Conservation (phyloP, 2,329 filamentous ascomycete species). For the Trematosphaeria pertusa region DNA sequence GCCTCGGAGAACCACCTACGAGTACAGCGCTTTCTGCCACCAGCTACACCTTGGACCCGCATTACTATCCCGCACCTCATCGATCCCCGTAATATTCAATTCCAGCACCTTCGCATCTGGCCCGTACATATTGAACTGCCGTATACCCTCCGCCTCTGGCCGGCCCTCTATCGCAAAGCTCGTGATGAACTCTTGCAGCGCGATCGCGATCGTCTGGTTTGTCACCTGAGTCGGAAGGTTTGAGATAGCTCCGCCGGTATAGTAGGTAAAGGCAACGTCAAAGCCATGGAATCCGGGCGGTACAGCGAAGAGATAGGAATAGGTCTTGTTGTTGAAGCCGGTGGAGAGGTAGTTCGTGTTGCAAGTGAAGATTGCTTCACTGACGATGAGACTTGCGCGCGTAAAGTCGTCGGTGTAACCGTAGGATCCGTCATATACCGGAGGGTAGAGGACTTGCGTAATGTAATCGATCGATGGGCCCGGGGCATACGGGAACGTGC, state of each 20-base stretch:
- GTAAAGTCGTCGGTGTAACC: conserved; percentile 55
- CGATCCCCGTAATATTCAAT: conserved; percentile 53
- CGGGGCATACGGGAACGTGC: conserved; percentile 39
- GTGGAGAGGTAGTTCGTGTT: conserved; percentile 59
- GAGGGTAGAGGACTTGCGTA: conserved; percentile 56
- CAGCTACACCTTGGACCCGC: conserved; percentile 58
- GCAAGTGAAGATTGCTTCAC: conserved; percentile 59
- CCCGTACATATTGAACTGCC: conserved; percentile 57
- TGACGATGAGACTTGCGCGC: conserved; percentile 51
- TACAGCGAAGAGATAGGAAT: conserved; percentile 61
- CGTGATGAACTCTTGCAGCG: conserved; percentile 56
- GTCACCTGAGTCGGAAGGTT: conserved; percentile 19
- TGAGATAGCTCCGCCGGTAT: conserved; percentile 45
- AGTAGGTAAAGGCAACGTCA: conserved; percentile 63
- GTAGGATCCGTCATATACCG: conserved; percentile 55
- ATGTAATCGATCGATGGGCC: conserved; percentile 50
- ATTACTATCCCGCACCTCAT: conserved; percentile 53
- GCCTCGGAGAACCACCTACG: too few relatives aligned
- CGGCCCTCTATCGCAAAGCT: conserved; percentile 50
- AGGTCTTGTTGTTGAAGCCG: conserved; percentile 56
- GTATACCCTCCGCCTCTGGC: conserved; percentile 49
- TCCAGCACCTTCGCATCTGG: conserved; percentile 52
- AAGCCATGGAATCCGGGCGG: conserved; percentile 61
- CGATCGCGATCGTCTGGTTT: conserved; percentile 49
- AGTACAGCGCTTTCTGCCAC: conserved; percentile 60